Percentiles rank a stretch among this genome's conserved stretches.
Conservation (phyloP, 805 yeast species). For the Saccharomycopsis oosterbeekiorum region DNA sequence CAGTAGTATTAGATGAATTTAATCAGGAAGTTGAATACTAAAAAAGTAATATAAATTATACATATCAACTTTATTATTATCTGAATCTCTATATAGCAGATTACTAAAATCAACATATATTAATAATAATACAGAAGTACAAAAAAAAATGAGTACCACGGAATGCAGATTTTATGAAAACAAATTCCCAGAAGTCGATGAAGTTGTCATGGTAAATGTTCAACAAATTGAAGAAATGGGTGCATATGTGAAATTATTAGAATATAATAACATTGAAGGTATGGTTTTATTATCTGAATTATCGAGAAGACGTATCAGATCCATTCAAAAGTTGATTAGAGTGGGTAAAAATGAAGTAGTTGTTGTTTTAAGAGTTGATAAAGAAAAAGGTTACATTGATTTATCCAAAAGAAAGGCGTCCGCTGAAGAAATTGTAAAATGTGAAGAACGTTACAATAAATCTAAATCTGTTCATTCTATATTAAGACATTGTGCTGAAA, state of each 20-base stretch:
- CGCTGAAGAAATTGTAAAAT: conserved; percentile 93
- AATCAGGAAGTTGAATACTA: background rate
- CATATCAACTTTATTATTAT: background rate
- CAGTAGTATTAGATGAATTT: background rate
- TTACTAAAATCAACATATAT: no score
- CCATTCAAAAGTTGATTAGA: conserved; percentile 93
- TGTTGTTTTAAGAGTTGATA: conserved; percentile 94
- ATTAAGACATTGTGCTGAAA: conserved; percentile 96
- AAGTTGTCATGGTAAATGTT: conserved; percentile 97
- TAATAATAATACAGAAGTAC: no score
- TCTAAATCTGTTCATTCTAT: conserved; percentile 98
- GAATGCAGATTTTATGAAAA: conserved; percentile 96
- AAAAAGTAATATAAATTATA: background rate
- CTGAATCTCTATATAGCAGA: no score
- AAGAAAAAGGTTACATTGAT: conserved; percentile 97
- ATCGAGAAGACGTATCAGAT: conserved; percentile 97
- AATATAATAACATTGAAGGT: conserved; percentile 97
- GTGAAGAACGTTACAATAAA: conserved; percentile 96
- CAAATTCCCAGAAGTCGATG: conserved; percentile 98
- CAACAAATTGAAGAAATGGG: conserved; percentile 99
- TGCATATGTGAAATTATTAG: conserved; percentile 90
- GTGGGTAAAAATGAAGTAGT: conserved; percentile 98
- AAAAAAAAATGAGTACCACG: conserved; percentile 58
- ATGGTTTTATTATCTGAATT: conserved; percentile 94
- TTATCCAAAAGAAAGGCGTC: conserved; percentile 95